These are phyloP conservation scores for Neospermospora avenae DNA, from an alignment of 2,329 filamentous ascomycete species.

Conservation along the genomic window DNA sequence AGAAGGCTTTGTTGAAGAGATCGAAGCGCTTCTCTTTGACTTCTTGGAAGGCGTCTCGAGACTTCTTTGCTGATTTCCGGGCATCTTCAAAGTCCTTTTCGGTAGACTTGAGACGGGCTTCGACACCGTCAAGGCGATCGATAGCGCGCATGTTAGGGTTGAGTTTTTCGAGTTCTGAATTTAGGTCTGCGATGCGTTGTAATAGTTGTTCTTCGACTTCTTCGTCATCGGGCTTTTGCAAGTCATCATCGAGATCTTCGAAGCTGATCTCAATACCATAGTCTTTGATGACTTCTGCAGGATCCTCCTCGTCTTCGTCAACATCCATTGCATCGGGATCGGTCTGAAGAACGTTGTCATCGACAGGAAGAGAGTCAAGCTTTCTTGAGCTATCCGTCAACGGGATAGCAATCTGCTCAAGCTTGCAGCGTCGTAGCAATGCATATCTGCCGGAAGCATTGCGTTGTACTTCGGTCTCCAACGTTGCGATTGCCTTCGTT, in stretches of 20 bases:
- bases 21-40: slow-evolving; percentile 81
- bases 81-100: slow-evolving; percentile 89
- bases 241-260: slow-evolving; percentile 72
- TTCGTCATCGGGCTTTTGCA: slow-evolving; percentile 71
- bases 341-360: slow-evolving; percentile 71
- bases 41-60: slow-evolving; percentile 79
- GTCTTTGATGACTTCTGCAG: slow-evolving; percentile 69
- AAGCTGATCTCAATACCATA: slow-evolving; percentile 93
- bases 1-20: slow-evolving; percentile 92
- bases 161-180: slow-evolving; percentile 83
- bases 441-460: slow-evolving; percentile 81
- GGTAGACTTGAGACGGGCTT: slow-evolving; percentile 75
- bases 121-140: slow-evolving; percentile 83
- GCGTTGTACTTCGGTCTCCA: slow-evolving; percentile 85
- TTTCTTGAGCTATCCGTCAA: slow-evolving; percentile 65
- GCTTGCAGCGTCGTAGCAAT: slow-evolving; percentile 81
- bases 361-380: slow-evolving; percentile 82
- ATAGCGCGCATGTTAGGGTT: slow-evolving; percentile 96
- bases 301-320: slow-evolving; percentile 73
- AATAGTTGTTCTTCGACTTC: slow-evolving; percentile 72
- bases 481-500: slow-evolving; percentile 68
- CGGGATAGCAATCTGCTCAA: slow-evolving; percentile 89
- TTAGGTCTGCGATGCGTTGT: slow-evolving; percentile 72
- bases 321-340: slow-evolving; percentile 92
- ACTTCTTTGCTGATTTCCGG: slow-evolving; percentile 66